Base-by-base conservation (phyloP, 1,139 yeast genomes). In the Yamadazyma mexicana region DNA sequence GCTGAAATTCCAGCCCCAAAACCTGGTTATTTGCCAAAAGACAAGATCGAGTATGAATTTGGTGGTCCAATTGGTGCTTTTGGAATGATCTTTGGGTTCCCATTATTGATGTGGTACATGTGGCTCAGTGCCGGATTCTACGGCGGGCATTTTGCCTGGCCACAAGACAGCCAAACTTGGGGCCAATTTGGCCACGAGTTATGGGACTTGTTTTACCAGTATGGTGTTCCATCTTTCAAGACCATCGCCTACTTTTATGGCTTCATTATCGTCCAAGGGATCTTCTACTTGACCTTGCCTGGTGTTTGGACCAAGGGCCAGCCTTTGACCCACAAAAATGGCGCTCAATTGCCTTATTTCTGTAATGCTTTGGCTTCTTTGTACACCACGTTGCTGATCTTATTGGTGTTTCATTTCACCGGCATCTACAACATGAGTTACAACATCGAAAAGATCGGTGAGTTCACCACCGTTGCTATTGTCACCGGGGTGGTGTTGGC, bases 261-360 rank as follows among this genome's bases (percentile, higher is more conserved):
- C 0, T 92, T 87, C 59, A 73, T 89, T 54, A 40, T 78, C n/a
- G 62, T 79, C 39, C 98, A 92, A 66, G 82, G 75, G 10, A 48
- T 77, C 17, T 83, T 89, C 53, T 92, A 92, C 63, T 81, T 86
- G 54, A 80, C 84, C n/a, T 73, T 91, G 54, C 98, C 98, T 5
- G 98, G 98, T 39, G 71, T 92, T 34, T 87, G 94, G 91, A 85
- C 96, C 31, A 83, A 88, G 62, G 98, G 98, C 32, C 95, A 88
- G 58, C 96, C 96, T 7, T 79, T 92, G 59, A 73, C 78, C 9
- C 98, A 92, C 58, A 69, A 86, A 64, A 74, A 84, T 48, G 80
- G 82, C 56, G 77, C 77, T 56, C 95, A 89, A 55, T 75, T 92
- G 61, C 94, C 94, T 11, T 92, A 92, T 70, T 91, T 71, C 65